Base-by-base conservation (phyloP, 495 filamentous ascomycete species). In the Durotheca rogersii region DNA sequence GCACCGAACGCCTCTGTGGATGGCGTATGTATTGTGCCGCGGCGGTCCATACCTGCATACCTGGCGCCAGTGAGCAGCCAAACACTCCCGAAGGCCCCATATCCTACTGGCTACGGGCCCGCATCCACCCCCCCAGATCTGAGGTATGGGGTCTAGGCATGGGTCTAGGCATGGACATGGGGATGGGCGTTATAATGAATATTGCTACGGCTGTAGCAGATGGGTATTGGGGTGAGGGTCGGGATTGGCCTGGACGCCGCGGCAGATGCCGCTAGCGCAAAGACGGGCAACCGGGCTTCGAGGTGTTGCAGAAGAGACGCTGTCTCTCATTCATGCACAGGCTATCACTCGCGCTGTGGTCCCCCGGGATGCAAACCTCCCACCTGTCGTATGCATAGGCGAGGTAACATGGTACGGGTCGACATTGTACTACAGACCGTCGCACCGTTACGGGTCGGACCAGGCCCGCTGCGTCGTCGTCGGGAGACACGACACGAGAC, bases 1-100 rank as follows among this genome's bases (percentile, higher is more conserved):
- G 51, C 30, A 50, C 37, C 50, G 37, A 46, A 54, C 56, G 56
- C 56, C 56, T 47, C 40, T 44, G 50, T 46, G 50, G 56, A 39
- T 52, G 42, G n/a, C n/a, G n/a, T n/a, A 43, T 40, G 43, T 46
- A 50, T 37, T 34, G 50, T 51, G 50, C 50, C 50, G 41, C 41
- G 50, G 23, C 41, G 51, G 23, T 36, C 19, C 18, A 34, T 58
- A 51, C 49, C 35, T 49, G 40, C 18, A 34, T 58, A 51, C 49
- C 35, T 49, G 40, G 44, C 42, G 45, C 17, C 20, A 45, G 47
- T 31, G 41, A 27, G 15, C 23, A 54, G 50, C 46, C 46, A 59
- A 59, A 50, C 41, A 50, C 23, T 41, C 50, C 50, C 54, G n/a
- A n/a, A n/a, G n/a, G 41, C 32, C 41, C 32, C 38, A 47, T 35